These are phyloP conservation scores for Cyberlindnera mississippiensis DNA, from an alignment of 805 yeast genomes.

Conservation along the genomic window DNA sequence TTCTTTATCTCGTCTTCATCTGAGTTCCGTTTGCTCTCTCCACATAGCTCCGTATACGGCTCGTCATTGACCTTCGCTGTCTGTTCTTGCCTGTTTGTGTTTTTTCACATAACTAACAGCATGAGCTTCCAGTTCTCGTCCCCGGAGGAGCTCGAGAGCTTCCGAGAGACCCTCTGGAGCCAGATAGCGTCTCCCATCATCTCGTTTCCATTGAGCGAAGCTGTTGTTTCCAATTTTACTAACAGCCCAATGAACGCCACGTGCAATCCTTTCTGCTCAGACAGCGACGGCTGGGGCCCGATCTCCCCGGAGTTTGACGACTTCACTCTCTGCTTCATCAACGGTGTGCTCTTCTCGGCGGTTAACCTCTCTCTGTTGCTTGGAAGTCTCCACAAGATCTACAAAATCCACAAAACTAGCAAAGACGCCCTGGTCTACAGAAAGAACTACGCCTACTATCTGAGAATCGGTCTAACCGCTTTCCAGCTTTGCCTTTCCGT, in stretches of 20 bases:
- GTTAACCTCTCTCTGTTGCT: constrained; percentile 41
- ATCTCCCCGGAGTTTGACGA: constrained; percentile 43
- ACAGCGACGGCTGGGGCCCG: constrained; percentile 41
- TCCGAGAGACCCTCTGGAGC: background rate
- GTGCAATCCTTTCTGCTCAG: constrained; percentile 22
- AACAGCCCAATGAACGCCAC: constrained; percentile 4
- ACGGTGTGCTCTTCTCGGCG: constrained; percentile 44
- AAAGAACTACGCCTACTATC: constrained; percentile 34
- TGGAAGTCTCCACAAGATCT: constrained; percentile 38
- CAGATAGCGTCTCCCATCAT: background rate
- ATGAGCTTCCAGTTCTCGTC: background rate
- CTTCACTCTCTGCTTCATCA: constrained; percentile 56
- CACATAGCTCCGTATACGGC: no score
- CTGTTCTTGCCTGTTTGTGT: no score
- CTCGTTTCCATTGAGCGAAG: background rate
- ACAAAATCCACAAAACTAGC: constrained; percentile 13
- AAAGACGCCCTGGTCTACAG: constrained; percentile 32
- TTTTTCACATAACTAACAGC: no score
- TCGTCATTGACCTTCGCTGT: no score
- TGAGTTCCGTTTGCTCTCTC: no score
- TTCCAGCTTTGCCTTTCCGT: constrained; percentile 31
- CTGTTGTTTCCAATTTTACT: background rate
- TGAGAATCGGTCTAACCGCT: constrained; percentile 32
- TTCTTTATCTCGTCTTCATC: no score
- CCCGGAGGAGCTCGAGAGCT: background rate